phyloP scores from a whole-genome alignment of 495 filamentous ascomycete species.

The Niebla homalea region DNA sequence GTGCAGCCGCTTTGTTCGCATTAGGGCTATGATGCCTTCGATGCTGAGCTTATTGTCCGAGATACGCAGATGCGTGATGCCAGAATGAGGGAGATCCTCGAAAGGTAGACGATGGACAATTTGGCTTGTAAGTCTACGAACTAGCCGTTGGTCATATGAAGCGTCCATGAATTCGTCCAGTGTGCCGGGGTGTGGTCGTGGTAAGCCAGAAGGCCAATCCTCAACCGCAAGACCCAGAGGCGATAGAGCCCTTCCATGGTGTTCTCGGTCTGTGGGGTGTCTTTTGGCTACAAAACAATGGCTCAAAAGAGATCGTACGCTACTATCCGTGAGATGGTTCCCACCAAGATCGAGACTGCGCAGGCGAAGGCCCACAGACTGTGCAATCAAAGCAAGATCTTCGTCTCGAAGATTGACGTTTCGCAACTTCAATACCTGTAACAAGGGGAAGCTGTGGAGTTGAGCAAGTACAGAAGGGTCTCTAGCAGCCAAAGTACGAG shows the following conservation, averaged over 20 bases:
- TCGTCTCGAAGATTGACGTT: conserved; percentile 42
- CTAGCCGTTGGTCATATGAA: conserved; percentile 35
- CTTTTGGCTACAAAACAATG: conserved; percentile 30
- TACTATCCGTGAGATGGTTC: conserved; percentile 45
- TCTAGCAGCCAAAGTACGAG: conserved; percentile 42
- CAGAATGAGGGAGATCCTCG: conserved; percentile 36
- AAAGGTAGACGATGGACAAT: conserved; percentile 37
- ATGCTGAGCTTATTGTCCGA: conserved; percentile 45
- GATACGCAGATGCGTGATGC: conserved; percentile 48
- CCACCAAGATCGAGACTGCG: conserved; percentile 46
- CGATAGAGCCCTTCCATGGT: conserved; percentile 1
- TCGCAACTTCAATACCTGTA: conserved; percentile 47
- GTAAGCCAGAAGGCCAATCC: conserved; percentile 17
- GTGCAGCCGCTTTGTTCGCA: conserved; percentile 36
- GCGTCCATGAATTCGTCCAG: conserved; percentile 22
- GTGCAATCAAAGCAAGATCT: conserved; percentile 39
- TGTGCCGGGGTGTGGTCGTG: conserved; percentile 17
- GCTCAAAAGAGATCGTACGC: conserved; percentile 37
- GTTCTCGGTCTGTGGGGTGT: background rate
- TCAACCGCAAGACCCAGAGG: conserved; percentile 7
- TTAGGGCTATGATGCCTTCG: conserved; percentile 40
- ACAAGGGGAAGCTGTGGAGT: conserved; percentile 29
- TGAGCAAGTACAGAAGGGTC: conserved; percentile 35
- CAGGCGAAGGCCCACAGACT: conserved; percentile 37
- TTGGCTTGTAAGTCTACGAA: conserved; percentile 35